These are phyloP conservation scores for Arctostaphylos glauca DNA, from an alignment of 148 eudicot genomes.

Conservation along the genomic window DNA sequence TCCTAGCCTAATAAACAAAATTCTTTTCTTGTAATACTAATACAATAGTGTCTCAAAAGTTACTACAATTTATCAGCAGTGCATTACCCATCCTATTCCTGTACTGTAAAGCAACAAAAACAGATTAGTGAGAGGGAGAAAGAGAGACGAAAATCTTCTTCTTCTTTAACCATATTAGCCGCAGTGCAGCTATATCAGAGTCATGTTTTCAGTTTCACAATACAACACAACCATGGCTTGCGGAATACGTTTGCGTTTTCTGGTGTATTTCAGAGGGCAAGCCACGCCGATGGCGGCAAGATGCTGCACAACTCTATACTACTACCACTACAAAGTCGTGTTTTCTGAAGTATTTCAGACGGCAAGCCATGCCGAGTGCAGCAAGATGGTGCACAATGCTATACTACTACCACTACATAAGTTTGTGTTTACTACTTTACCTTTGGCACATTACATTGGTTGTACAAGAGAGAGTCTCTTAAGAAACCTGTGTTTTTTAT, in stretches of 20 bases:
- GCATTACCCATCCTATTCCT: too few species aligned
- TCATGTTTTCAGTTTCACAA: constrained; percentile 24
- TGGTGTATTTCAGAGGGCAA: background rate
- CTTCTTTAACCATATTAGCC: background rate
- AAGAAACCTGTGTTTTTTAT: background rate
- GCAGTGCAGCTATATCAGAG: background rate
- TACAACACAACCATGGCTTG: background rate
- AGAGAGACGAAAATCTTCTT: background rate
- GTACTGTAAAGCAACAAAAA: too few species aligned
- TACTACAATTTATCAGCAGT: background rate
- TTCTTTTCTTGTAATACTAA: background rate
- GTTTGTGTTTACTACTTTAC: background rate
- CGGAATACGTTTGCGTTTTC: constrained; percentile 13
- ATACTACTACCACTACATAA: background rate
- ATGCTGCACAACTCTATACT: background rate
- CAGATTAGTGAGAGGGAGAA: background rate
- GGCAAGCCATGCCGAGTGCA: background rate
- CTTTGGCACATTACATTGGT: background rate
- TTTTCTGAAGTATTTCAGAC: background rate
- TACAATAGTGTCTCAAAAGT: background rate
- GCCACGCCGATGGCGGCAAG: background rate
- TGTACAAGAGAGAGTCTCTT: background rate
- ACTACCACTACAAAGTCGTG: background rate
- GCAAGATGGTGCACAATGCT: background rate
- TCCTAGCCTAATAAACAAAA: background rate